Base-by-base conservation (phyloP, 1,139 yeast genomes). In the Geotrichum phurueaensis region DNA sequence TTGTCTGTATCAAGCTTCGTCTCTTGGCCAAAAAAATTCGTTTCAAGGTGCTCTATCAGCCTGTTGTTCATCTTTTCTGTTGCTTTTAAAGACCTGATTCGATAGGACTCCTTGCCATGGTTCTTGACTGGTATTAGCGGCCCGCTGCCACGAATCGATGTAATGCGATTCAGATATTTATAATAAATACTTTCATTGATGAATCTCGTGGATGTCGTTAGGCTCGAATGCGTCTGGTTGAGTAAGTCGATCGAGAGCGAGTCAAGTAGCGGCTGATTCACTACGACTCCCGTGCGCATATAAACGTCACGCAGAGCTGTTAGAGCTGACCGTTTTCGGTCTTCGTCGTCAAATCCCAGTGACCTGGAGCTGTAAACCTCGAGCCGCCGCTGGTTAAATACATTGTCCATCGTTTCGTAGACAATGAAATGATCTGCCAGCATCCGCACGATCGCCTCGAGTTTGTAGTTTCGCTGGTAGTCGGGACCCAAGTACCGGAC, bases 381-480 rank as follows among this genome's bases (percentile, higher is more conserved):
- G 2, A 58, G 56, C 20, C 63, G 51, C 31, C 55, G 56, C 25
- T 53, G 36, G 52, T 58, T 61, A 12, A 61, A 33, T 9, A 48
- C 51, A 7, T 51, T 53, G 54, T 69, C 71, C 62, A 68, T 66
- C 13, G 67, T 62, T 54, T 67, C 71, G 59, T 69, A 70, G 4
- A 68, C 61, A 49, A 65, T 58, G 55, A 70, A 64, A 52, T 66
- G 61, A 50, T 70, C 73, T 2, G 71, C 70, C 50, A 70, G 55
- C 69, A 67, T 68, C 27, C 73, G 56, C n/a, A 68, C 68, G 2
- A 70, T 65, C 0, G 71, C 70, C 53, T 69, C 72, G 7, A 69
- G 55, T 25, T 59, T 60, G 1, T 68, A 65, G 33, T 66, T 65
- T 22, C 71, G 59, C 12, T 65, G 57, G 15, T 59, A 51, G 10